phyloP scores from a whole-genome alignment of 1,139 yeast species.

The Wickerhamiella infanticola region DNA sequence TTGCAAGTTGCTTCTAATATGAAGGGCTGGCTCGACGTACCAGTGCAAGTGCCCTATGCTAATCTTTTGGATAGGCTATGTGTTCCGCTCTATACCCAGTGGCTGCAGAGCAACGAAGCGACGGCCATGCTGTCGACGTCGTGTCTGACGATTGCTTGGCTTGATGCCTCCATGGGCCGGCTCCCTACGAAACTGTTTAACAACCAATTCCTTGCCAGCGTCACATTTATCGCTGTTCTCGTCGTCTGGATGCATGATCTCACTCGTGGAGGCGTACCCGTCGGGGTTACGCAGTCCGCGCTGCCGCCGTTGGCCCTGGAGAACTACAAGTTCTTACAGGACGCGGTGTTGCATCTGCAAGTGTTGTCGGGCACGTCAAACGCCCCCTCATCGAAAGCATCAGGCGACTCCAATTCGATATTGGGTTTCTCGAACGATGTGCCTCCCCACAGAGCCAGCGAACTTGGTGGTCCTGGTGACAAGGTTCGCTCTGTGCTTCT shows the following conservation, averaged over 20 bases:
- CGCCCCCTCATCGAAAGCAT: neutral
- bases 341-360: slow-evolving; percentile 15
- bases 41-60: slow-evolving; percentile 2
- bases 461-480: neutral
- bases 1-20: slow-evolving; percentile 14
- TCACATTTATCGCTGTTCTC: slow-evolving; percentile 18
- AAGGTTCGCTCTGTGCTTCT: slow-evolving; percentile 9
- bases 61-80: slow-evolving; percentile 13
- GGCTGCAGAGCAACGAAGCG: slow-evolving; percentile 19
- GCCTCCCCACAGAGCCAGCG: neutral
- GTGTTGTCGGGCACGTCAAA: slow-evolving; percentile 6
- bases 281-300: neutral
- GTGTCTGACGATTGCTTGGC: slow-evolving; percentile 17
- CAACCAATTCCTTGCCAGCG: slow-evolving; percentile 17
- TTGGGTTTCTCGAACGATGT: neutral
- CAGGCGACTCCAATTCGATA: no score
- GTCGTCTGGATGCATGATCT: slow-evolving; percentile 19
- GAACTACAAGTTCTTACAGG: slow-evolving; percentile 12
- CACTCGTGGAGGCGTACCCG: slow-evolving; percentile 7
- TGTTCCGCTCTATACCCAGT: slow-evolving; percentile 17
- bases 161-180: slow-evolving; percentile 16
- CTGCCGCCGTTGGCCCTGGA: slow-evolving; percentile 7
- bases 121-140: slow-evolving; percentile 17
- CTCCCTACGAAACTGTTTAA: slow-evolving; percentile 11
- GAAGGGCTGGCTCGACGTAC: slow-evolving; percentile 10